Evolutionary conservation across 352 stramenopile species (phyloP), one percentile per base, ranked within the genome.

Genomic region (Pythium apleroticum): DNA sequence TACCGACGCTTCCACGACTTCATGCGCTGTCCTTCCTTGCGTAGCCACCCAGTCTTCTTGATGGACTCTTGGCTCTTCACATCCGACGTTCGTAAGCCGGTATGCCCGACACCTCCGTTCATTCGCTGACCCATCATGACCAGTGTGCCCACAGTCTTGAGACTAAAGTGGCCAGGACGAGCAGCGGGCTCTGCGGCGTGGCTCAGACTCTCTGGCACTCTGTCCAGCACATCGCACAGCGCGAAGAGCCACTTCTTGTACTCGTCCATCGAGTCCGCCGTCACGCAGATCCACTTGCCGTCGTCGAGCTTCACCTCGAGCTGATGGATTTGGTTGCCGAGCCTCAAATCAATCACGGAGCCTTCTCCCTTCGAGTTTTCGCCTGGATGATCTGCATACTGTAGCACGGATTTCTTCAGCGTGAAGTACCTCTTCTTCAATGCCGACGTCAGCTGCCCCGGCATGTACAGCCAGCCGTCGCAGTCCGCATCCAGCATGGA

Each of bases 371-470:
- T 89, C 0, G 78, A 66, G 10, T 80, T 73, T n/a, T 89, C 82
- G 3, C 78, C 77, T 35, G 84, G 82, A 33, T 75, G 75, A 22
- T 93, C 81, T 6, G 77, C 66, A 52, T 91, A 95, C 62, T 80
- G 68, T n/a, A 95, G 60, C 25, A 80, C 72, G 11, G 76, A 79
- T 3, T 71, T 71, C 5, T 77, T 81, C n/a, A 95, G 66, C 48
- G 76, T 90, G 63, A 95, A 95, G 67, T 86, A 95, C 3, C 81
- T 76, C 30, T 83, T 80, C 55, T 89, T 81, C 81, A 82, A 91
- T 46, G 78, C 71, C 3, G 78, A 80, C 17, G 81, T 82, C 27
- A 76, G 73, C 54, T 86, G 68, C 8, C 78, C 80, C 55, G 77
- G 76, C 69, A 89, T 86, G 63, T 91, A 89, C 7, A 93, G 72